phyloP scores from a whole-genome alignment of 352 stramenopile species.

The Globisporangium ultimum region DNA sequence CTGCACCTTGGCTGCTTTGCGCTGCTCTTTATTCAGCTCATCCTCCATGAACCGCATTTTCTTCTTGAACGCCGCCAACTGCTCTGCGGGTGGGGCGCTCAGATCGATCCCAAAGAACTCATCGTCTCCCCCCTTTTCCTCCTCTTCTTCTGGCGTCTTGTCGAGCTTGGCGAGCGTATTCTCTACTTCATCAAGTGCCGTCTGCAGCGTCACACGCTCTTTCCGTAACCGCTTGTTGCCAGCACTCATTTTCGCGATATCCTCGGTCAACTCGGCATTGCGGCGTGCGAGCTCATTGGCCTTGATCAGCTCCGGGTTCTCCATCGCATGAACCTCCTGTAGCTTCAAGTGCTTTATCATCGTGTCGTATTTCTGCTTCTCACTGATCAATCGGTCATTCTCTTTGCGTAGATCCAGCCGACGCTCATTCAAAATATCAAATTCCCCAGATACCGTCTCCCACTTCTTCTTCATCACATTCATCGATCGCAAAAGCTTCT shows the following conservation, averaged over 20 bases:
- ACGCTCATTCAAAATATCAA: conserved; percentile 59
- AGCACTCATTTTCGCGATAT: conserved; percentile 81
- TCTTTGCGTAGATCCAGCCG: conserved; percentile 68
- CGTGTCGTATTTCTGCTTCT: conserved; percentile 67
- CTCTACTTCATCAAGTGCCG: conserved; percentile 65
- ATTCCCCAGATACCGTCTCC: conserved; percentile 63
- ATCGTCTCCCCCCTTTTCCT: conserved; percentile 50
- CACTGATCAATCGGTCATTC: conserved; percentile 60
- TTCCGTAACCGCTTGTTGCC: conserved; percentile 84
- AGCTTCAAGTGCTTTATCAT: conserved; percentile 86
- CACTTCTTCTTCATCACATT: conserved; percentile 63
- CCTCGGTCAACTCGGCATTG: conserved; percentile 76
- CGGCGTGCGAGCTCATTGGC: conserved; percentile 71
- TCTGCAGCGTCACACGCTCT: conserved; percentile 67
- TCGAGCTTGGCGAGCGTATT: conserved; percentile 64
- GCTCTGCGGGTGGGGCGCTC: conserved; percentile 44
- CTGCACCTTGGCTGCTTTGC: conserved; percentile 66
- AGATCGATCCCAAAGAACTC: conserved; percentile 80
- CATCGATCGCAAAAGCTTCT: conserved; percentile 66
- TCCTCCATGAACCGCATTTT: conserved; percentile 75
- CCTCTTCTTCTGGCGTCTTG: conserved; percentile 40
- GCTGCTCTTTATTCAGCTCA: conserved; percentile 77
- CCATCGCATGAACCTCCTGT: conserved; percentile 64
- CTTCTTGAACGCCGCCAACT: conserved; percentile 59
- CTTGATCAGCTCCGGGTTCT: conserved; percentile 76